A percentile compares a stretch with the other conserved stretches of the same genome.
Conservation (phyloP, 164 flowering plant genomes). For the Umbellularia californica region DNA sequence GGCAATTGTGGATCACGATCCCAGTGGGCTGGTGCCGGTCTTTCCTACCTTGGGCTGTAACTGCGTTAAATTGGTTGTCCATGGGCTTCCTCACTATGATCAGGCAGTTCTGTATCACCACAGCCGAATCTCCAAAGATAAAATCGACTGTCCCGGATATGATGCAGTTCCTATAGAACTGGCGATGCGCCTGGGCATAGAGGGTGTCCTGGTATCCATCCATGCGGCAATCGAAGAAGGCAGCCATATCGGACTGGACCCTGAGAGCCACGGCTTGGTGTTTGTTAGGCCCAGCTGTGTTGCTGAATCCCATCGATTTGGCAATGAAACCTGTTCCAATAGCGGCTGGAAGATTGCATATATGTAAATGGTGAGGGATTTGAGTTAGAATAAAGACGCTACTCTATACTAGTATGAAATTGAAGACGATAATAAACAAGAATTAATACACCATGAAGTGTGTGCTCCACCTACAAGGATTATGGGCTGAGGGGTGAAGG, state of each 20-base stretch:
- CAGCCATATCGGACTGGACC: slow-evolving; percentile 34
- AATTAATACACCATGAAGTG: no score
- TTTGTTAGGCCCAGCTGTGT: slow-evolving; percentile 61
- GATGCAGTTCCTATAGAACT: slow-evolving; percentile 46
- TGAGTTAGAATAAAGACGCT: no score
- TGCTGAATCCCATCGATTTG: slow-evolving; percentile 46
- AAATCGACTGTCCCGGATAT: slow-evolving; percentile 63
- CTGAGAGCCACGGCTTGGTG: slow-evolving; percentile 61
- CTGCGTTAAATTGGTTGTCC: slow-evolving; percentile 39
- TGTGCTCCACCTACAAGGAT: no score
- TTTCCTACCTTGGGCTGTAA: slow-evolving; percentile 45
- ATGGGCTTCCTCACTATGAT: slow-evolving; percentile 42
- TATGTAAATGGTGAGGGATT: no score
- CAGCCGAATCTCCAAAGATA: slow-evolving; percentile 77
- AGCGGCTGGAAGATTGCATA: background rate
- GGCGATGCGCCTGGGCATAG: slow-evolving; percentile 42
- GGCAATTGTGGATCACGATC: slow-evolving; percentile 47
- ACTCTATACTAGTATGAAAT: no score
- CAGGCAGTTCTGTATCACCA: slow-evolving; percentile 49
- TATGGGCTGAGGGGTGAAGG: no score
- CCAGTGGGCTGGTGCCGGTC: slow-evolving; percentile 27
- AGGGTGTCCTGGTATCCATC: slow-evolving; percentile 63
- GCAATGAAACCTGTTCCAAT: slow-evolving; percentile 40
- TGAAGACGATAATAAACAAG: no score
- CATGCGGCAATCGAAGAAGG: slow-evolving; percentile 48